Base-by-base conservation (phyloP, 352 stramenopile species). In the Elongisporangium prolatum region DNA sequence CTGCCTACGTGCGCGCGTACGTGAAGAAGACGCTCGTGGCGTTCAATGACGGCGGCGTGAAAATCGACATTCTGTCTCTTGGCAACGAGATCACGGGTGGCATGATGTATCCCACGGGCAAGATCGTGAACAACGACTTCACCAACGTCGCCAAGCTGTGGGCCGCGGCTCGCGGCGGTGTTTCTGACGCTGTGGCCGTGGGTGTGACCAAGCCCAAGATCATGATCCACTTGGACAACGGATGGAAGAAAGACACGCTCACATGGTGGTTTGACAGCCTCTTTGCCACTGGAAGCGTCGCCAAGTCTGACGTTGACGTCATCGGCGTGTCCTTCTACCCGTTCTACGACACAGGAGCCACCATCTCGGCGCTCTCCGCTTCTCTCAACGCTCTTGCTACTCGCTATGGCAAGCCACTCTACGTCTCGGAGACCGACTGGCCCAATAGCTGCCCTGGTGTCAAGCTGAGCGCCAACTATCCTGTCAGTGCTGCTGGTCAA, bases 271-370 rank as follows among this genome's bases (percentile, higher is more conserved):
- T 74, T 50, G 53, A 74, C 25, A 38, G 59, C 0, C 56, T 74
- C 20, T 74, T 74, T 17, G 60, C 60, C 14, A 66, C 68, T 17
- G 67, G 67, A 13, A 66, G 59, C 0, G 63, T 74, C 37, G 60
- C 52, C 3, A 64, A 60, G 2, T 50, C 66, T 40, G 67, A 74
- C 21, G 67, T 74, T 14, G 67, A 74, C 44, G 67, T 57, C 18
- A 60, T 74, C 21, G 67, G 67, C 21, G 68, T 74, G 50, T 74
- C 67, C 7, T 74, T 60, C 48, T 74, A 71, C 24, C 67, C 64
- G 22, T 71, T 63, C 57, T 74, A 74, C 63, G 57, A 56, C 28
- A 66, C 60, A 10, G 38, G 61, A 2, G 64, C 67, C 13, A 74
- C 64, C n/a, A 50, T 74, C 11, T 55, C 63, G 5, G 64, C 64